Percentiles rank a stretch among this genome's conserved stretches.
Conservation (phyloP, 1,284 basidiomycete genomes). For the Porodaedalea pini region DNA sequence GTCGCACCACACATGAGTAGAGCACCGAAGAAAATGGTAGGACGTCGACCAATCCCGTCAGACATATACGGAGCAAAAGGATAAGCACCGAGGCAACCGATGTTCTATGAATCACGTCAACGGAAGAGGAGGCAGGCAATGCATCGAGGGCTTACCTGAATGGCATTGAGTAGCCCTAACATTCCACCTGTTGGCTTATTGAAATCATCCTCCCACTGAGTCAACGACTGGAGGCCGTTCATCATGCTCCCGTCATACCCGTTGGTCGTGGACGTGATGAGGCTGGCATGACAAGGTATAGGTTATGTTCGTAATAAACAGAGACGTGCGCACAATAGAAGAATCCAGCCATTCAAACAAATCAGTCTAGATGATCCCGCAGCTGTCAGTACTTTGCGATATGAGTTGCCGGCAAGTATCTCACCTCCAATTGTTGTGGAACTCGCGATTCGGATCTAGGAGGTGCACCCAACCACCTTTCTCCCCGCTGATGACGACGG, state of each 20-base stretch:
- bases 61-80: constrained; percentile 69
- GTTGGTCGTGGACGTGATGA: constrained; percentile 74
- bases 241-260: constrained; percentile 77
- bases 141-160: constrained; percentile 49
- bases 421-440: constrained; percentile 70
- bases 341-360: constrained; percentile 61
- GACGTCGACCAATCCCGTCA: constrained; percentile 63
- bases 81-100: constrained; percentile 60
- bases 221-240: constrained; percentile 69
- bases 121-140: background rate
- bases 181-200: constrained; percentile 48
- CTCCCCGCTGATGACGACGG: constrained; percentile 32
- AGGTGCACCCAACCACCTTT: constrained; percentile 47
- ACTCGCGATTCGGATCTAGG: constrained; percentile 60
- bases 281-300: constrained; percentile 34
- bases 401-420: constrained; percentile 19
- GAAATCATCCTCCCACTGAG: constrained; percentile 61
- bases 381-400: constrained; percentile 11
- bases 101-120: constrained; percentile 46
- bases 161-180: constrained; percentile 72
- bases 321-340: constrained; percentile 49
- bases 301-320: background rate
- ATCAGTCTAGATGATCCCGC: constrained; percentile 44
- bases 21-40: constrained; percentile 58
- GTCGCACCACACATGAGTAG: constrained; percentile 61